A percentile compares a stretch with the other conserved stretches of the same genome.
Evolutionary conservation across 129 eudicot genomes (phyloP).

Genomic region (Gnaphalium uliginosum): DNA sequence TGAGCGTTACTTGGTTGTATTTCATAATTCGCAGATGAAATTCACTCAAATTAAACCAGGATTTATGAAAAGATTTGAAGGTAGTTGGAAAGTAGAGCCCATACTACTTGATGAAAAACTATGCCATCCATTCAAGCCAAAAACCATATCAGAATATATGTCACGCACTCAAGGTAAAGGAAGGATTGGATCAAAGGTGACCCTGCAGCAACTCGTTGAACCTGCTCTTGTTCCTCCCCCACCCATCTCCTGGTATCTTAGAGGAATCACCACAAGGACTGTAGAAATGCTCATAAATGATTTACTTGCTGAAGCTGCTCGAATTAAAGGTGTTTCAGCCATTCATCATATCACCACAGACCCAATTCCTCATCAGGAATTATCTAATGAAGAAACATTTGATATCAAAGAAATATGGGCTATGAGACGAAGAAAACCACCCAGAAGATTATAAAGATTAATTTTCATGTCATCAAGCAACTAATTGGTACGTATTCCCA

Average conservation of each 20-base stretch:
- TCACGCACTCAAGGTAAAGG: slow-evolving; percentile 74
- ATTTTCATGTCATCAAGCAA: slow-evolving; percentile 10
- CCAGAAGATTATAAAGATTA: slow-evolving; percentile 35
- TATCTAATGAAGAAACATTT: slow-evolving; percentile 28
- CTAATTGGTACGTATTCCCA: not conserved
- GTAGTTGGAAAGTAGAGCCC: slow-evolving; percentile 68
- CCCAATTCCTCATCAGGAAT: slow-evolving; percentile 20
- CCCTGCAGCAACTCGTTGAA: slow-evolving; percentile 70
- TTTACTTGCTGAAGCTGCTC: slow-evolving; percentile 68
- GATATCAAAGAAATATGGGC: slow-evolving; percentile 91
- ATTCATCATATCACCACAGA: slow-evolving; percentile 12
- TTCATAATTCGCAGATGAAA: slow-evolving; percentile 60
- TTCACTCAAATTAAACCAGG: slow-evolving; percentile 84
- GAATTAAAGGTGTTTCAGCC: slow-evolving; percentile 54
- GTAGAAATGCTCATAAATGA: slow-evolving; percentile 82
- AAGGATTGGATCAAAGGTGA: slow-evolving; percentile 73
- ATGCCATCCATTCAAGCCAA: slow-evolving; percentile 71
- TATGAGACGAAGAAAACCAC: slow-evolving; percentile 51
- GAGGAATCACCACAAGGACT: slow-evolving; percentile 88
- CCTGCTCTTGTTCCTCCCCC: slow-evolving; percentile 96
- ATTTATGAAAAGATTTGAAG: slow-evolving; percentile 89
- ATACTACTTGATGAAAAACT: slow-evolving; percentile 67
- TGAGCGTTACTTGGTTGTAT: not conserved
- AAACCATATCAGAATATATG: slow-evolving; percentile 54
- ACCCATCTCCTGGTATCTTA: slow-evolving; percentile 91